Conservation (phyloP, 768 basidiomycete genomes). For the Royoungia palumana region DNA sequence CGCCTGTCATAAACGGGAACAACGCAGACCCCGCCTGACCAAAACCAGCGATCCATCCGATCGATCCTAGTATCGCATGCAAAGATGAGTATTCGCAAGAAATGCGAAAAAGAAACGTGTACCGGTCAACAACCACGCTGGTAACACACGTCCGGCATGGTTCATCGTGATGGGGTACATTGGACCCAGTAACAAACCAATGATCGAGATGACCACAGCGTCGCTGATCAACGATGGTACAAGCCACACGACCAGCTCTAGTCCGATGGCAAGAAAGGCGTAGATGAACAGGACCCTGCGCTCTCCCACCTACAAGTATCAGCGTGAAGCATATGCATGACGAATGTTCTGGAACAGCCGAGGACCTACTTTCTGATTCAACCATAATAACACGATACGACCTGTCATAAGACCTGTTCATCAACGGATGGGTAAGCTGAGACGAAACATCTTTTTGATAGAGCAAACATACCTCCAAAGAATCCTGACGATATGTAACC, state of each 20-base stretch:
- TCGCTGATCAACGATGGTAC: conserved; percentile 50
- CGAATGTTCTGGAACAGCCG: background rate
- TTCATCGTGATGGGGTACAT: conserved; percentile 64
- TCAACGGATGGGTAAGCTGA: background rate
- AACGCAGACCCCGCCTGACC: conserved; percentile 72
- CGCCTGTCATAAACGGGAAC: conserved; percentile 71
- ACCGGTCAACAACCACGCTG: conserved; percentile 62
- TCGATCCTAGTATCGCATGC: conserved; percentile 26
- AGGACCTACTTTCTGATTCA: conserved; percentile 45
- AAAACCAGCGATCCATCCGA: conserved; percentile 66
- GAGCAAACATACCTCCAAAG: conserved; percentile 44
- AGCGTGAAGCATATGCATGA: too few species aligned
- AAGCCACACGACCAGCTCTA: conserved; percentile 58
- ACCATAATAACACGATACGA: conserved; percentile 52
- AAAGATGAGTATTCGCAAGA: too few species aligned
- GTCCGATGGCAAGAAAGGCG: conserved; percentile 47
- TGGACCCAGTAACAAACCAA: conserved; percentile 53
- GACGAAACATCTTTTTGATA: background rate
- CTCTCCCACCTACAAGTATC: conserved; percentile 45
- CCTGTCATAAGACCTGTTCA: conserved; percentile 53
- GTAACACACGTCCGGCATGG: conserved; percentile 63
- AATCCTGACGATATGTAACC: conserved; percentile 55
- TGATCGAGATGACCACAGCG: conserved; percentile 52
- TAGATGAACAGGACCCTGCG: conserved; percentile 52
- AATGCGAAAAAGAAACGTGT: background rate